Conservation (phyloP, 805 yeast genomes). For the Zygotorulaspora chibaensis region DNA sequence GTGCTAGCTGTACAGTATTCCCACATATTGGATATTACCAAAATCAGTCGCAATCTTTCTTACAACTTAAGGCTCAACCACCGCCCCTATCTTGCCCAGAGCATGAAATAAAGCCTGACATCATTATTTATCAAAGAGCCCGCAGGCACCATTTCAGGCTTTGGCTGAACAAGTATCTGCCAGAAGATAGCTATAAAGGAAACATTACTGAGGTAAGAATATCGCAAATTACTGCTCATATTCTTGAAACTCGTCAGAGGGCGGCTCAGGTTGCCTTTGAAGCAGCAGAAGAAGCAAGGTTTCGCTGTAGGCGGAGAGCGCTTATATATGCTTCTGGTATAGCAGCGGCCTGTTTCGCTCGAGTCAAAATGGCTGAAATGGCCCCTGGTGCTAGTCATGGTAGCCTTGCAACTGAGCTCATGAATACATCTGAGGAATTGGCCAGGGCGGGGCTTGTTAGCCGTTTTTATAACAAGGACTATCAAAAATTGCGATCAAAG, state of each 20-base stretch:
- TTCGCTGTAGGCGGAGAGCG: constrained; percentile 6
- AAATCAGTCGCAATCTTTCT: too few species aligned
- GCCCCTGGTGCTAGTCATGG: constrained; percentile 14
- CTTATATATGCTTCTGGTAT: constrained; percentile 9
- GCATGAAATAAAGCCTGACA: neutral
- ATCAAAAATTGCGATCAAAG: constrained; percentile 4
- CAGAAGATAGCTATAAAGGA: constrained; percentile 2
- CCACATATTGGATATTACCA: too few species aligned
- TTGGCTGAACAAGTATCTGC: constrained; percentile 8
- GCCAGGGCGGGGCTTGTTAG: constrained; percentile 6
- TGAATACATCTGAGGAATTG: constrained; percentile 6
- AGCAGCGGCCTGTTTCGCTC: constrained; percentile 15
- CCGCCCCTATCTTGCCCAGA: neutral
- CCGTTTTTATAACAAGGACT: constrained; percentile 6
- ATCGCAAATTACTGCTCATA: constrained; percentile 13
- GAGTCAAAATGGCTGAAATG: constrained; percentile 6
- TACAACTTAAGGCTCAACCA: neutral
- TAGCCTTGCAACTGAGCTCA: constrained; percentile 13
- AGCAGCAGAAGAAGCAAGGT: constrained; percentile 6
- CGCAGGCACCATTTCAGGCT: constrained; percentile 5
- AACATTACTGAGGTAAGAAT: constrained; percentile 9
- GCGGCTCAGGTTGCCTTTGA: constrained; percentile 13
- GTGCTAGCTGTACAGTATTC: too few species aligned
- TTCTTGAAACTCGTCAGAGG: constrained; percentile 13
- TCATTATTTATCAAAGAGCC: neutral